Percentiles rank a stretch among this genome's conserved stretches.
These are phyloP conservation scores for Phytophthora ohioensis DNA, from an alignment of 352 stramenopile species.

Conservation along the genomic window DNA sequence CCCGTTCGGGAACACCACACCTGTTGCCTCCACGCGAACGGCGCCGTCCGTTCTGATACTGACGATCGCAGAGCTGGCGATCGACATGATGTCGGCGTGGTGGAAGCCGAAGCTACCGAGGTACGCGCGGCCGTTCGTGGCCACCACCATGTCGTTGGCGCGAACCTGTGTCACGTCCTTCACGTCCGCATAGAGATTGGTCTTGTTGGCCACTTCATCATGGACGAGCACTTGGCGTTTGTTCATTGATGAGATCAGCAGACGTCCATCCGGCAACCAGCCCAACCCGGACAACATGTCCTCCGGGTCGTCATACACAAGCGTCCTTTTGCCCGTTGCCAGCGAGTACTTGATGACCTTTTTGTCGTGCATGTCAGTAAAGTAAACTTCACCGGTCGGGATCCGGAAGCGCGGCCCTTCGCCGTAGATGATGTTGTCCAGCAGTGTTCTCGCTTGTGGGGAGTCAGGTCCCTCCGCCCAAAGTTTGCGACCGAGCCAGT, in stretches of 20 bases:
- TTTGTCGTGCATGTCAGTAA: constrained; percentile 70
- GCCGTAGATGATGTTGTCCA: constrained; percentile 53
- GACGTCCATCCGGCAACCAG: constrained; percentile 66
- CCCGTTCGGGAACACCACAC: constrained; percentile 79
- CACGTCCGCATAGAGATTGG: constrained; percentile 59
- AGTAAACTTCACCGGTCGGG: constrained; percentile 64
- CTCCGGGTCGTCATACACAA: constrained; percentile 54
- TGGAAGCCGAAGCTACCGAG: constrained; percentile 78
- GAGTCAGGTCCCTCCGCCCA: constrained; percentile 27
- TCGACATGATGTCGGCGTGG: constrained; percentile 40
- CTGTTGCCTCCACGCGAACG: constrained; percentile 61
- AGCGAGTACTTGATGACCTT: constrained; percentile 72
- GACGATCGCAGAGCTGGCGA: constrained; percentile 63
- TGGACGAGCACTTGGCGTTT: constrained; percentile 55
- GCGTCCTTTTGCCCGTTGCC: constrained; percentile 35
- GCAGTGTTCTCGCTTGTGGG: constrained; percentile 28
- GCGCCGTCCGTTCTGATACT: constrained; percentile 53
- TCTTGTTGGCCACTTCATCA: constrained; percentile 40
- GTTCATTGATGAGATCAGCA: constrained; percentile 71
- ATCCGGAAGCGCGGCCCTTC: constrained; percentile 70
- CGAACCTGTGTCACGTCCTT: constrained; percentile 57
- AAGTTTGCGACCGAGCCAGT: constrained; percentile 43
- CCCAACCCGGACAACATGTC: constrained; percentile 69
- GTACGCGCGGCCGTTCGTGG: constrained; percentile 51
- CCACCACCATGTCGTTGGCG: constrained; percentile 75